These are phyloP conservation scores for Rhodotorula paludigena DNA, from an alignment of 768 basidiomycete species.

Conservation along the genomic window DNA sequence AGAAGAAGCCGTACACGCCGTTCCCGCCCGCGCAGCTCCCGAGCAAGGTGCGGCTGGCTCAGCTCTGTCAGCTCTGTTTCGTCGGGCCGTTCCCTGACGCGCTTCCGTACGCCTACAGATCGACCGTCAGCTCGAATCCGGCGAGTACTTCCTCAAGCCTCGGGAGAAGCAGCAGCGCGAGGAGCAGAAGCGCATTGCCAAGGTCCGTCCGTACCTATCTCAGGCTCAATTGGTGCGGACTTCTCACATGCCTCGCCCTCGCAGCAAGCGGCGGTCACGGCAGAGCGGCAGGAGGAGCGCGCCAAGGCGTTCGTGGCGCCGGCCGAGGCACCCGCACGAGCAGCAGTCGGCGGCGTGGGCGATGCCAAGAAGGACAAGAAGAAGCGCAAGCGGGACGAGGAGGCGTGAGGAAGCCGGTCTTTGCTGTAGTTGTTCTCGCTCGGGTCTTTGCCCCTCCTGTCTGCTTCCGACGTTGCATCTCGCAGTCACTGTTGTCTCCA, in stretches of 20 bases:
- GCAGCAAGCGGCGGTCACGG: slow-evolving; percentile 73
- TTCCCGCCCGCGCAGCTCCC: slow-evolving; percentile 94
- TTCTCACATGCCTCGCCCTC: not conserved
- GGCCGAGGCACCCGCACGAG: slow-evolving; percentile 65
- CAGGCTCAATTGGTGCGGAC: not conserved
- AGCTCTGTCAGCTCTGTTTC: accelerated
- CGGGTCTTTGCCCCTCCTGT: too few species aligned
- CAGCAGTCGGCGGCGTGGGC: slow-evolving; percentile 54
- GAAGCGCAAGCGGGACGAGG: slow-evolving; percentile 54
- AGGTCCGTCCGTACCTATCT: slow-evolving; percentile 48
- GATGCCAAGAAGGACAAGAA: slow-evolving; percentile 58
- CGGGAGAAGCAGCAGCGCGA: slow-evolving; percentile 77
- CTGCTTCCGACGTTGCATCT: too few species aligned
- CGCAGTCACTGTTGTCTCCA: too few species aligned
- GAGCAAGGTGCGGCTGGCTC: slow-evolving; percentile 62
- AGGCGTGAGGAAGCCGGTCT: too few species aligned
- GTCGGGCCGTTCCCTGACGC: not conserved
- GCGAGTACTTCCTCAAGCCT: slow-evolving; percentile 95
- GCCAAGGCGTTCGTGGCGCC: slow-evolving; percentile 86
- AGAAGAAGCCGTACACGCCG: slow-evolving; percentile 66
- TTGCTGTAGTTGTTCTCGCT: too few species aligned
- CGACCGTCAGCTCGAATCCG: slow-evolving; percentile 88
- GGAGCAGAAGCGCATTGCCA: slow-evolving; percentile 65
- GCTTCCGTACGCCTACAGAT: slow-evolving; percentile 52
- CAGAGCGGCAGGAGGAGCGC: slow-evolving; percentile 68